Evolutionary conservation across 139 green algal genomes (phyloP), one percentile per base, ranked within the genome.

Genomic region (Edaphochlamys debaryana): DNA sequence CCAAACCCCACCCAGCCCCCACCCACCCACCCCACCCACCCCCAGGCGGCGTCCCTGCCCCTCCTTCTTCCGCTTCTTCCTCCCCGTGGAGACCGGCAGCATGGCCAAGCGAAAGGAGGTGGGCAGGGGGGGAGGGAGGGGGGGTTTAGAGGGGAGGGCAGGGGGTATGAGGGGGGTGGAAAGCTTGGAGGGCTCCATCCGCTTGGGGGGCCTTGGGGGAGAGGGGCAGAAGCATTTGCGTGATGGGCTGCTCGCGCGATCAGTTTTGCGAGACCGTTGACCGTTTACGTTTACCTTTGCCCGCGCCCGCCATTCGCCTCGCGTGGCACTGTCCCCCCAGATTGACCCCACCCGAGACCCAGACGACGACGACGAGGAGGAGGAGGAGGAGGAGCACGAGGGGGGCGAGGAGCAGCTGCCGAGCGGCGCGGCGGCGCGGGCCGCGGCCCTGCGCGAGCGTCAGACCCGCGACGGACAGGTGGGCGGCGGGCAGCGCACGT

Each of bases 41-140:
- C 17, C 9, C 60, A 81, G 75, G 75, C 60, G 29, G 41, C 75
- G 75, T 4, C 75, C 54, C 38, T 84, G 74, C 67, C 83, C 83
- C 20, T 78, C 75, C 32, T 88, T 88, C 67, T 88, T 88, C 42
- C 66, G 83, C 52, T 84, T 88, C 67, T 88, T 88, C 72, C 66
- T 76, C 15, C 71, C 71, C 0, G 25, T 87, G 54, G 23, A 36
- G 11, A 27, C 30, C 37, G 60, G 30, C 60, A 67, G 38, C 22
- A 23, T 15, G 29, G 56, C 37, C 23, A 69, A 40, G 60, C 37
- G 32, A 52, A 68, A 22, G 30, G 54, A 34, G 50, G 72, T 27
- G n/a, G 6, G 56, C 52, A 56, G 34, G 72, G 68, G 52, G 54
- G 34, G 34, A 20, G 42, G 42, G 67, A 73, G 40, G 38, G 22